phyloP scores from a whole-genome alignment of 805 yeast species.

The Sugiyamaella valdiviana region DNA sequence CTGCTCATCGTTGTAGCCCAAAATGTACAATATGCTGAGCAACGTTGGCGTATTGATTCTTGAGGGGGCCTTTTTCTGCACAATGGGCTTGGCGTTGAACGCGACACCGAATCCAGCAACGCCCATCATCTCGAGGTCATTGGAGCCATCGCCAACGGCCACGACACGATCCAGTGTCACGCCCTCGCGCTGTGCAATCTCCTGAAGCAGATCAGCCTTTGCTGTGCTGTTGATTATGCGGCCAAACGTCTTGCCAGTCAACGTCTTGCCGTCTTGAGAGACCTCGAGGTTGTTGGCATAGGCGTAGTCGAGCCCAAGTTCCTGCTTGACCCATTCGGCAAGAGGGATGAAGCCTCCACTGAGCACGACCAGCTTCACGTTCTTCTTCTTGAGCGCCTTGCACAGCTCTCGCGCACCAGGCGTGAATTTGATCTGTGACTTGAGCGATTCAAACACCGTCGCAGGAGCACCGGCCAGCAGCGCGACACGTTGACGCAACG shows the following conservation, averaged over 20 bases:
- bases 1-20: slow-evolving; percentile 45
- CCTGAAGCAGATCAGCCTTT: slow-evolving; percentile 66
- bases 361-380: slow-evolving; percentile 73
- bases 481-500: slow-evolving; percentile 65
- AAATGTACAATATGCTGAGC: slow-evolving; percentile 68
- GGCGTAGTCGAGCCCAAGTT: slow-evolving; percentile 75
- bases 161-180: slow-evolving; percentile 43
- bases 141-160: slow-evolving; percentile 97
- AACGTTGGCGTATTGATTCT: slow-evolving; percentile 69
- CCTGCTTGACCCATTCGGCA: slow-evolving; percentile 65
- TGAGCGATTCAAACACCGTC: slow-evolving; percentile 71
- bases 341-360: slow-evolving; percentile 94
- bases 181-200: slow-evolving; percentile 33
- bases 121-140: slow-evolving; percentile 88
- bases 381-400: slow-evolving; percentile 50
- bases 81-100: slow-evolving; percentile 95
- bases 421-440: slow-evolving; percentile 65
- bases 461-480: slow-evolving; percentile 80
- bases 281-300: slow-evolving; percentile 63
- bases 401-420: slow-evolving; percentile 77
- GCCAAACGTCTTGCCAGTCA: slow-evolving; percentile 76
- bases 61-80: slow-evolving; percentile 76
- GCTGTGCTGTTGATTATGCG: slow-evolving; percentile 78
- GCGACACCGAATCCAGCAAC: slow-evolving; percentile 92
- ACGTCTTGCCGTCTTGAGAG: slow-evolving; percentile 37